These are phyloP conservation scores for Gaeumannomyces tritici DNA, from an alignment of 2,329 filamentous ascomycete species.

Conservation along the genomic window DNA sequence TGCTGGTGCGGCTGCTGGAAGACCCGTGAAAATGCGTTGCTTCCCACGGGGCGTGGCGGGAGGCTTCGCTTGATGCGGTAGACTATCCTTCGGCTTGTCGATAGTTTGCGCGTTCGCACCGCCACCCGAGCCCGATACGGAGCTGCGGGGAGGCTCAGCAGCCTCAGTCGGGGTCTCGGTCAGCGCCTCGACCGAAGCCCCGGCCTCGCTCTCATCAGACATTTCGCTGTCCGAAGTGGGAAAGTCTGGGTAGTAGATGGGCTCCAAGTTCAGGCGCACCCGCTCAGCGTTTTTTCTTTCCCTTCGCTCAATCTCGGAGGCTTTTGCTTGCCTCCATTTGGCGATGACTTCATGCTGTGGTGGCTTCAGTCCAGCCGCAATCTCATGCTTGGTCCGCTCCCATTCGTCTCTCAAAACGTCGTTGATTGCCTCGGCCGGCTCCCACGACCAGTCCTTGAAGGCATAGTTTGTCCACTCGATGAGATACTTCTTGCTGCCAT, in stretches of 20 bases:
- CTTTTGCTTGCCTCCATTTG: background rate
- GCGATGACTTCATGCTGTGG: background rate
- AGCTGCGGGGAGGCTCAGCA: background rate
- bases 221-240: background rate
- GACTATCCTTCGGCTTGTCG: background rate
- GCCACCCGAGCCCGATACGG: background rate
- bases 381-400: background rate
- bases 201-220: background rate
- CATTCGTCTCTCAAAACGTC: background rate
- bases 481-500: slow-evolving; percentile 38
- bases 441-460: slow-evolving; percentile 47
- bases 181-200: too few species aligned
- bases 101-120: background rate
- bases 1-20: background rate
- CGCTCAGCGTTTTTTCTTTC: slow-evolving; percentile 31
- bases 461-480: slow-evolving; percentile 56
- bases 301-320: background rate
- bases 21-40: slow-evolving; percentile 8
- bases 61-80: background rate
- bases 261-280: slow-evolving; percentile 21
- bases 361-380: background rate
- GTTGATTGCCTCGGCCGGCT: slow-evolving; percentile 23
- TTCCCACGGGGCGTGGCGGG: slow-evolving; percentile 1
- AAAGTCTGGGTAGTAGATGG: background rate
- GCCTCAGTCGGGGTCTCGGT: too few species aligned